Evolutionary conservation across 306 rosid genomes (phyloP).

Genomic region (Ceratonia siliqua): DNA sequence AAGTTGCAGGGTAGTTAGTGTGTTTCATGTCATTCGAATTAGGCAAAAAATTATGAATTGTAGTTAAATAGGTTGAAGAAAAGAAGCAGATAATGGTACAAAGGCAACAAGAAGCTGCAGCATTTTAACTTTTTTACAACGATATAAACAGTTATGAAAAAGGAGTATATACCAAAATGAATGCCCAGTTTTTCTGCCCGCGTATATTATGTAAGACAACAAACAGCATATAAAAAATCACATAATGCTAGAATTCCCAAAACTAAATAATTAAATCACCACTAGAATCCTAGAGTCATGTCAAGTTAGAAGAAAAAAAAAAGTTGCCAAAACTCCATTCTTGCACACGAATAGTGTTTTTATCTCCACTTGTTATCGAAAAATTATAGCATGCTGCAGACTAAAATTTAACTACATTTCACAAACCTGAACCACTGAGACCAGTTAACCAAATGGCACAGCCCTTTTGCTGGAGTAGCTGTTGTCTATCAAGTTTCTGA

Average conservation of each 20-base stretch:
- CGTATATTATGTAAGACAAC: background rate
- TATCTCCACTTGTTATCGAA: conserved; percentile 22
- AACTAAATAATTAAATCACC: conserved; percentile 17
- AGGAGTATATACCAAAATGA: conserved; percentile 2
- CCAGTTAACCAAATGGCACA: conserved; percentile 99
- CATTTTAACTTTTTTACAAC: background rate
- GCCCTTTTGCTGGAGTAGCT: conserved; percentile 84
- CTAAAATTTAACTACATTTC: conserved; percentile 10
- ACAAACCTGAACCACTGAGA: conserved; percentile 98
- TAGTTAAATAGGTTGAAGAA: background rate
- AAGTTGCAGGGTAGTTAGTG: conserved; percentile 9
- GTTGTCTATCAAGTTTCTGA: conserved; percentile 76
- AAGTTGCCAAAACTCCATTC: background rate
- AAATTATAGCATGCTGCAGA: too few species aligned
- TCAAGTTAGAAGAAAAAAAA: conserved; percentile 1
- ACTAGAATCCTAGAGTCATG: conserved; percentile 1
- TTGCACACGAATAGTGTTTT: background rate
- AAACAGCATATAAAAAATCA: conserved; percentile 11
- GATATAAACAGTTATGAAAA: background rate
- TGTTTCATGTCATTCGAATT: conserved; percentile 4
- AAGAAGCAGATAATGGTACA: background rate
- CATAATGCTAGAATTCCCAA: background rate
- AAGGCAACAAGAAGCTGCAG: background rate
- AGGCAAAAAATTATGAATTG: background rate
- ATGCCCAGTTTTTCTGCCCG: conserved; percentile 3